Evolutionary conservation across 305 asterid genomes (phyloP).

Genomic region (Fraxinus platypoda): DNA sequence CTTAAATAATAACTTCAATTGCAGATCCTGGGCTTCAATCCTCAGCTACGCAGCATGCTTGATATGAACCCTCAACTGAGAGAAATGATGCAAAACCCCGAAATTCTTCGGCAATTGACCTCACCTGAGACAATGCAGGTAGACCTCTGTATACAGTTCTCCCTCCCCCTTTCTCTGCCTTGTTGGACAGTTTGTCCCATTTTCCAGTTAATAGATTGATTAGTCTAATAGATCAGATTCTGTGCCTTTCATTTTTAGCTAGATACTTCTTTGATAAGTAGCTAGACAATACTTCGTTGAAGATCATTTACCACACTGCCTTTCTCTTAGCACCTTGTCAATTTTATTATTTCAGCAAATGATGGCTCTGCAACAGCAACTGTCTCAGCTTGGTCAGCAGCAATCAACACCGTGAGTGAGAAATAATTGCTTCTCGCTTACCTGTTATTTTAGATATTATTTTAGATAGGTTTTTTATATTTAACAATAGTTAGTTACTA

Average conservation of each 20-base stretch:
- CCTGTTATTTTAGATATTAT: neutral
- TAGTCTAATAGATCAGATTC: neutral
- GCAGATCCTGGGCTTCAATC: slow-evolving; percentile 41
- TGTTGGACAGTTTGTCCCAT: neutral
- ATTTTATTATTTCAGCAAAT: slow-evolving; percentile 50
- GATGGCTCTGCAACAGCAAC: slow-evolving; percentile 55
- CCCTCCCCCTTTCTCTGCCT: neutral
- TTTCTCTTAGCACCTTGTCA: slow-evolving; percentile 17
- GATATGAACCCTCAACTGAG: slow-evolving; percentile 53
- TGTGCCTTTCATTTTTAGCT: neutral
- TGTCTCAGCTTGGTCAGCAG: slow-evolving; percentile 52
- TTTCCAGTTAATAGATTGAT: neutral
- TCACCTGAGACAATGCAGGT: slow-evolving; percentile 66
- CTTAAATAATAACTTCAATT: slow-evolving; percentile 23
- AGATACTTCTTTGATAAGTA: neutral
- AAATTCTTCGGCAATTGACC: slow-evolving; percentile 44
- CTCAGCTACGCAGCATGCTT: slow-evolving; percentile 42
- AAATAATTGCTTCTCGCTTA: neutral
- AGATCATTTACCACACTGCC: neutral
- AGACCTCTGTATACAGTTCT: neutral
- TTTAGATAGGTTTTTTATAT: neutral
- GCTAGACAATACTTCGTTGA: neutral
- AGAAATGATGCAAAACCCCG: slow-evolving; percentile 67
- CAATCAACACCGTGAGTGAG: slow-evolving; percentile 55
- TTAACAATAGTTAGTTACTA: neutral